These are phyloP conservation scores for Paralagenidium karlingii DNA, from an alignment of 352 stramenopile genomes.

Conservation along the genomic window DNA sequence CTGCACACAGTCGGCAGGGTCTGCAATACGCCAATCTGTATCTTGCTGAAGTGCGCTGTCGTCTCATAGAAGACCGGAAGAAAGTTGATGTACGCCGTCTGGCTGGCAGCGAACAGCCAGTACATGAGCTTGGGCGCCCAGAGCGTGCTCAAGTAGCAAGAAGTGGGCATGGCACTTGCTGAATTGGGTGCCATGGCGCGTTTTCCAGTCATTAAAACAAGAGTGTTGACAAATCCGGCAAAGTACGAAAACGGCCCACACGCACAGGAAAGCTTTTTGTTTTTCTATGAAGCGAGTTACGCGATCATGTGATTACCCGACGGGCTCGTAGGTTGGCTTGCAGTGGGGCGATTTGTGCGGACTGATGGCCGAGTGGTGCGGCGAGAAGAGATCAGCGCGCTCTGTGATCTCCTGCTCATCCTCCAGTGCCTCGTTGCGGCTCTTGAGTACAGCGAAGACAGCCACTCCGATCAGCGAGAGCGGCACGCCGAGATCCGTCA, in stretches of 20 bases:
- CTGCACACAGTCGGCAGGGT: constrained; percentile 47
- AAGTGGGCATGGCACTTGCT: too few relatives aligned
- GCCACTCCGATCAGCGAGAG: constrained; percentile 4
- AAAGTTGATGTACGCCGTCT: constrained; percentile 65
- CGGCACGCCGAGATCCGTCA: constrained; percentile 5
- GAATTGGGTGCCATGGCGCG: too few relatives aligned
- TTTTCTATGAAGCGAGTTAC: too few relatives aligned
- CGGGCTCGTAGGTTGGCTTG: too few relatives aligned
- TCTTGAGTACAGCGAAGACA: constrained; percentile 2
- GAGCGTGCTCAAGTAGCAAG: constrained; percentile 10
- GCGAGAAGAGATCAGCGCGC: background rate
- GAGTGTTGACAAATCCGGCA: too few relatives aligned
- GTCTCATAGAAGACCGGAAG: constrained; percentile 63
- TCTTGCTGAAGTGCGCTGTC: constrained; percentile 45
- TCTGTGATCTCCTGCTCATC: background rate
- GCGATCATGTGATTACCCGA: too few relatives aligned
- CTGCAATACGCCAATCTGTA: constrained; percentile 66
- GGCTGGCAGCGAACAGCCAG: constrained; percentile 40
- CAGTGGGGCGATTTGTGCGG: too few relatives aligned
- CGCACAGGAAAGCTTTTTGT: too few relatives aligned
- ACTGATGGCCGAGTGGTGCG: too few relatives aligned
- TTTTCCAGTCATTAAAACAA: too few relatives aligned
- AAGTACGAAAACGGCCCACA: too few relatives aligned
- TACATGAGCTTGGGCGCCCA: constrained; percentile 77
- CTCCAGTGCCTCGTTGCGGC: background rate